A percentile compares a stretch with the other conserved stretches of the same genome.
Evolutionary conservation across 75 land plant genomes (phyloP).

Genomic region (Ceratopteris richardii): DNA sequence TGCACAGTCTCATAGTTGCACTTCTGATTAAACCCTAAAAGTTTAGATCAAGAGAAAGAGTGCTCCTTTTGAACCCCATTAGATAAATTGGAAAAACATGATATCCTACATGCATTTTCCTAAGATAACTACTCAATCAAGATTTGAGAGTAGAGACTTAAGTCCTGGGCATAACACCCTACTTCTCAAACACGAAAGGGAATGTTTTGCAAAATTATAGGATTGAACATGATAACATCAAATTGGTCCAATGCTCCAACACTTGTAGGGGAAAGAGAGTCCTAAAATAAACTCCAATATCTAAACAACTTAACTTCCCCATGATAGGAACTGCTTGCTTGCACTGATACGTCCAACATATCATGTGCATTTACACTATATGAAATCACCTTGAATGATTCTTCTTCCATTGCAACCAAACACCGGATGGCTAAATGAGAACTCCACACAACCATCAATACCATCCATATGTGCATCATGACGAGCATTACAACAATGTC

Average conservation of each 20-base stretch:
- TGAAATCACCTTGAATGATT: conserved; percentile 51
- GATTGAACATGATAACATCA: conserved; percentile 72
- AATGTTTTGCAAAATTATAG: conserved; percentile 69
- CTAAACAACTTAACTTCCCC: conserved; percentile 43
- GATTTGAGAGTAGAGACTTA: no score
- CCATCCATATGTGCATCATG: background rate
- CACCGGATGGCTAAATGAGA: conserved; percentile 69
- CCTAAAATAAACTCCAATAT: conserved; percentile 54
- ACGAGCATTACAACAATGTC: no score
- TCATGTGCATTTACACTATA: conserved; percentile 77
- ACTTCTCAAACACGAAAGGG: no score
- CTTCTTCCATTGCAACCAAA: conserved; percentile 73
- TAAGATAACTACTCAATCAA: no score
- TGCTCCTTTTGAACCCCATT: no score
- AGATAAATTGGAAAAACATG: no score
- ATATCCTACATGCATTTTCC: no score
- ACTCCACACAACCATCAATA: background rate
- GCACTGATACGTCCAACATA: conserved; percentile 59
- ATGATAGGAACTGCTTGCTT: conserved; percentile 71
- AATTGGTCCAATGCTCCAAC: conserved; percentile 54
- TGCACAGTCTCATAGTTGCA: no score
- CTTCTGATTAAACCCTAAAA: no score
- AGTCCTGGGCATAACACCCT: no score
- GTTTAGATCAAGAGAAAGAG: no score
- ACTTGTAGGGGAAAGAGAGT: conserved; percentile 50